Evolutionary conservation across 75 land plant species (phyloP).

Genomic region (Sequoiadendron giganteum): DNA sequence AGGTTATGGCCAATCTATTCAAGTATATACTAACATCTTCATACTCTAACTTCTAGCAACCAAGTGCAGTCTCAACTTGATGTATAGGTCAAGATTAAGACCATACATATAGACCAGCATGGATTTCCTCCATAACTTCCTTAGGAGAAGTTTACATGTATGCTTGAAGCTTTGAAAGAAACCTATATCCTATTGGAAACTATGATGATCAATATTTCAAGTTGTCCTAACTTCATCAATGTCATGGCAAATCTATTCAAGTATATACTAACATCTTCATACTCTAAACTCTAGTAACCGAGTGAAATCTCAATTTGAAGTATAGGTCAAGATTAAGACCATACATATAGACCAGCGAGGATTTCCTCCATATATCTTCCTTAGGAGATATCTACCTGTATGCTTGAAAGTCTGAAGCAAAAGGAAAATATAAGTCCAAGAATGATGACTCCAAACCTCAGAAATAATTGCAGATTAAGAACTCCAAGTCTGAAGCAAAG

Average conservation of each 20-base stretch:
- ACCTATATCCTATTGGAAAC: background rate
- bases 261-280: background rate
- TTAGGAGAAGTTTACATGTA: no score
- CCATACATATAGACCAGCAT: background rate
- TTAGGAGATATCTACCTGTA: no score
- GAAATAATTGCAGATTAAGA: no score
- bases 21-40: background rate
- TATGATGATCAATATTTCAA: background rate
- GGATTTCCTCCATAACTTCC: background rate
- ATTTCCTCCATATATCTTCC: no score
- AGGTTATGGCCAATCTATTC: background rate
- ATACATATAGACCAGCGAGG: background rate
- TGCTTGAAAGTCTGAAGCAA: background rate
- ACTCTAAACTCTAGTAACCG: background rate
- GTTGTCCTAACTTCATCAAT: background rate
- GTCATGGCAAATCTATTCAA: background rate
- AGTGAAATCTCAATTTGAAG: background rate
- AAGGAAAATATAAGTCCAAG: background rate
- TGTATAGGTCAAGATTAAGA: background rate
- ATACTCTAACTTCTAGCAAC: background rate
- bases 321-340: background rate
- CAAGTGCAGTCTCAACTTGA: background rate
- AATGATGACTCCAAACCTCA: background rate
- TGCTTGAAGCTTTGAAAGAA: background rate
- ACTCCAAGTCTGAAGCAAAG: background rate